Base-by-base conservation (phyloP, 345 rosid genomes). In the Aurinia saxatilis region DNA sequence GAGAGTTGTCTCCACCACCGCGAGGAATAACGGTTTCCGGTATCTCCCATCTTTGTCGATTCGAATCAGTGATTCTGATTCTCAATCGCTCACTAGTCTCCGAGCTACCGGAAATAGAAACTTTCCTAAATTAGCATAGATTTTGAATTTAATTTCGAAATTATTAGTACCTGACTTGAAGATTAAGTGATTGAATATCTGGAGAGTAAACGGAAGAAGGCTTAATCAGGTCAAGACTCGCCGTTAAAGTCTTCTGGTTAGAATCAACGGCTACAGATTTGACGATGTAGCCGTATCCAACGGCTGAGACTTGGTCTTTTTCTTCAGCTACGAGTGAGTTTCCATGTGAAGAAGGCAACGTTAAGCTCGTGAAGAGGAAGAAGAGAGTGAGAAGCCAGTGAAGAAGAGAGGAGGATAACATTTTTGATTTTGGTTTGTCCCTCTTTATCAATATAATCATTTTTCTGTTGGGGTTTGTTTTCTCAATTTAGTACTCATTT, bases 271-370 rank as follows among this genome's bases (percentile, higher is more conserved):
- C 50, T 17, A 67, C 81, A 1, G 87, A 80, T 18, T 41, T 36
- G n/a, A 80, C 50, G 15, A n/a, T 52, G 72, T 86, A 83, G 19
- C 93, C 87, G 10, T 73, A 77, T 39, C 87, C 87, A 27, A 77
- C 63, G 6, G 60, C 25, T 39, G 48, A 19, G 11, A 61, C 21
- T 35, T 45, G 7, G 31, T 4, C 73, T 52, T 35, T 6, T 34
- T 34, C 53, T 13, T 15, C 36, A 7, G 8, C 18, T 50, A 31
- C 5, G 2, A n/a, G 27, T 63, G 60, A 17, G 30, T 60, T 57
- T 57, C 60, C 70, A 63, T 49, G 55, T 21, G 75, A 55, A n/a
- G n/a, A n/a, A 14, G 65, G 27, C 10, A 44, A 12, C 35, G 54
- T 59, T 64, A 49, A 39, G 52, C 52, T 70, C 23, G 23, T 19